These are phyloP conservation scores for Fragaria nilgerrensis DNA, from an alignment of 306 rosid genomes.

Conservation along the genomic window DNA sequence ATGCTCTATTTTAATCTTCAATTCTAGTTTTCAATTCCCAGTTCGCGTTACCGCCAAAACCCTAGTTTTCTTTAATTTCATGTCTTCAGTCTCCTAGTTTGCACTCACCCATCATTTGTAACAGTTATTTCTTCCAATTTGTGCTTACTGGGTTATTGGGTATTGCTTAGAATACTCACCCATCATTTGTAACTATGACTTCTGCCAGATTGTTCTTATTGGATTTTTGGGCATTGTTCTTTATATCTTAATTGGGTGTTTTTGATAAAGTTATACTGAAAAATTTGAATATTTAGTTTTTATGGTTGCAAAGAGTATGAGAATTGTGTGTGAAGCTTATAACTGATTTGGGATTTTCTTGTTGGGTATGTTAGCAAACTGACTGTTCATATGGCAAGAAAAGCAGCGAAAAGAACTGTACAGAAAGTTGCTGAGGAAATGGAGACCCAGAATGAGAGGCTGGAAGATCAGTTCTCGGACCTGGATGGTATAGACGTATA, in stretches of 20 bases:
- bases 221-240: neutral
- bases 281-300: neutral
- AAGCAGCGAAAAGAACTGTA: constrained; percentile 40
- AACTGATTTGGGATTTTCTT: neutral
- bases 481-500: constrained; percentile 42
- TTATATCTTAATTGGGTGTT: neutral
- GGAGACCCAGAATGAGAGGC: constrained; percentile 31
- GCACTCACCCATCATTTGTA: neutral
- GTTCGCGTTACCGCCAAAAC: neutral
- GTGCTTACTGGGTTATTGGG: too few relatives aligned
- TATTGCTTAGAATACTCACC: neutral
- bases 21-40: neutral
- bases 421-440: constrained; percentile 21
- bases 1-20: neutral
- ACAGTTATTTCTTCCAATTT: neutral
- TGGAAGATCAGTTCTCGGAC: constrained; percentile 39
- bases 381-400: constrained; percentile 44
- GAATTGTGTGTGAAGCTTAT: neutral
- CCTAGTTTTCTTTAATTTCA: neutral
- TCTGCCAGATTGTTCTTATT: neutral
- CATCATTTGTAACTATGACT: neutral
- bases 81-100: neutral
- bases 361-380: neutral
- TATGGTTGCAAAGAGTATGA: neutral
- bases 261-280: too few relatives aligned